Evolutionary conservation across 139 green algal species (phyloP).

Genomic region (Monoraphidium neglectum): DNA sequence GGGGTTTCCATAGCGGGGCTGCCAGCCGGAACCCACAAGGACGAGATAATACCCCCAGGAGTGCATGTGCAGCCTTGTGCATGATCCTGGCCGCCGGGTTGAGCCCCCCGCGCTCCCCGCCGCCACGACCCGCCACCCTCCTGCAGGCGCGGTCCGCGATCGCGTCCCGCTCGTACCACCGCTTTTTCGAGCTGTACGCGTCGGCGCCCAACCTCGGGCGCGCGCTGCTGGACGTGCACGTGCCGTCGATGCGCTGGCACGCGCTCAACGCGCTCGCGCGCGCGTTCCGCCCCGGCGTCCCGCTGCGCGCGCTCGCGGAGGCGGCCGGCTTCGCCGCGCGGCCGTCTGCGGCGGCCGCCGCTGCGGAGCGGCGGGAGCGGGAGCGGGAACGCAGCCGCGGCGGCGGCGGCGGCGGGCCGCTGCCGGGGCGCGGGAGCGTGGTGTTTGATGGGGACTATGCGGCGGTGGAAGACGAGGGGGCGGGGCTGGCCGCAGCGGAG

Average conservation of each 20-base stretch:
- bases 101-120: conserved; percentile 1
- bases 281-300: conserved; percentile 59
- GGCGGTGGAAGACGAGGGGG: conserved; percentile 6
- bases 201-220: conserved; percentile 63
- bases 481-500: conserved; percentile 29
- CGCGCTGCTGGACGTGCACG: conserved; percentile 73
- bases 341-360: neutral
- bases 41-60: too few species aligned
- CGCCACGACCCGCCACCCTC: neutral
- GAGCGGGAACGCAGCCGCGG: neutral
- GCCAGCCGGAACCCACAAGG: too few species aligned
- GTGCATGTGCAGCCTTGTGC: too few species aligned
- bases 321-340: conserved; percentile 61
- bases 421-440: conserved; percentile 52
- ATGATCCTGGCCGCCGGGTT: neutral
- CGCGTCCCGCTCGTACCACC: conserved; percentile 18
- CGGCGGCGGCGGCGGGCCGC: conserved; percentile 1
- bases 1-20: too few species aligned
- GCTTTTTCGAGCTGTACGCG: conserved; percentile 79
- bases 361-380: neutral
- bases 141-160: neutral
- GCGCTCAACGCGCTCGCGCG: conserved; percentile 57
- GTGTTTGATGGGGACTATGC: conserved; percentile 41
- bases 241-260: conserved; percentile 54
- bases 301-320: conserved; percentile 50